These are phyloP conservation scores for Fusarium camptoceras DNA, from an alignment of 2,329 filamentous ascomycete genomes.

Conservation along the genomic window DNA sequence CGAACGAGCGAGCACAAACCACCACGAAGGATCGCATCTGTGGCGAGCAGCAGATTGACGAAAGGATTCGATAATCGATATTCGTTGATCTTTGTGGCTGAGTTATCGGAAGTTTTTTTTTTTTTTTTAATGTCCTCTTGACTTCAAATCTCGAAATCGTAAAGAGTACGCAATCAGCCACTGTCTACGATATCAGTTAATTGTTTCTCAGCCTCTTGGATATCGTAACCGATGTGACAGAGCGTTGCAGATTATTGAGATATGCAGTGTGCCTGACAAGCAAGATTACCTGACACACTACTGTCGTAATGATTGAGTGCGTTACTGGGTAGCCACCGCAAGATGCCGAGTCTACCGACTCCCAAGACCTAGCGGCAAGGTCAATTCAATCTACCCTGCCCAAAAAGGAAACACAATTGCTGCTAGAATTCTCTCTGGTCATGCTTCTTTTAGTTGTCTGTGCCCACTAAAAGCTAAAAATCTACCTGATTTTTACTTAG, in stretches of 20 bases:
- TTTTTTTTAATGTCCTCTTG: neutral
- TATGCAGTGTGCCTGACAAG: slow-evolving; percentile 21
- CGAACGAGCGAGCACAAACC: neutral
- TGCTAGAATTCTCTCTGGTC: slow-evolving; percentile 8
- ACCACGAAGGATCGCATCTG: neutral
- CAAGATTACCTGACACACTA: slow-evolving; percentile 36
- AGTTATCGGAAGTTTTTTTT: slow-evolving; percentile 1
- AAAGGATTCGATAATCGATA: slow-evolving; percentile 11
- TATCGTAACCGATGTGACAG: slow-evolving; percentile 6
- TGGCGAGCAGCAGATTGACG: slow-evolving; percentile 10
- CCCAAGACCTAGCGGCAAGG: slow-evolving; percentile 19
- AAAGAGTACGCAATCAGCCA: neutral
- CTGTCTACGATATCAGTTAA: neutral
- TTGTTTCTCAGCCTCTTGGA: slow-evolving; percentile 16
- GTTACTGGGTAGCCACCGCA: slow-evolving; percentile 12
- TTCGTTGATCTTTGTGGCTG: slow-evolving; percentile 34
- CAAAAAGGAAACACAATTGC: slow-evolving; percentile 24
- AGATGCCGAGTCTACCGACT: slow-evolving; percentile 41
- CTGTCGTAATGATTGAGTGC: slow-evolving; percentile 30
- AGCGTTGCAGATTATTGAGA: slow-evolving; percentile 2
- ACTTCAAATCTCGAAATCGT: slow-evolving; percentile 30
- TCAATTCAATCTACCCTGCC: slow-evolving; percentile 13
- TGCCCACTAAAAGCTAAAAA: neutral
- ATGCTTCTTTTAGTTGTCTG: slow-evolving; percentile 9
- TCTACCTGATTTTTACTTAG: slow-evolving; percentile 26